These are phyloP conservation scores for Crepidotus variabilis DNA, from an alignment of 768 basidiomycete species.

Conservation along the genomic window DNA sequence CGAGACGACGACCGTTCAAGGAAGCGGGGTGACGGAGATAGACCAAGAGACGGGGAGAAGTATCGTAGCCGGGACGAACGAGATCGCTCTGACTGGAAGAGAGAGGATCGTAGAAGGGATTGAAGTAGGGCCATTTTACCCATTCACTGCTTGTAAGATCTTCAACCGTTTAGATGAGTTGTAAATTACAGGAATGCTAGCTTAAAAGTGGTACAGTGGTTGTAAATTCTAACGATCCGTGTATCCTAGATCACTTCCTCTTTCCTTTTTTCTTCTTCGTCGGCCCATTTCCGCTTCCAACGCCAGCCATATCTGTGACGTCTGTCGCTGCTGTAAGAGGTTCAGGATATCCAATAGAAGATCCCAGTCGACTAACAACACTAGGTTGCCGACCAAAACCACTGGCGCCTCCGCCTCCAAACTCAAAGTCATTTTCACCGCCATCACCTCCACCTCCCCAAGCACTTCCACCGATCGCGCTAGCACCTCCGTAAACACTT, in stretches of 20 bases:
- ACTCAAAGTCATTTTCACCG: neutral
- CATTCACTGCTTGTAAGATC: neutral
- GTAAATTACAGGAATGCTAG: neutral
- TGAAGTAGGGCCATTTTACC: neutral
- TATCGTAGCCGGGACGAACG: slow-evolving; percentile 3
- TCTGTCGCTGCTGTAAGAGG: slow-evolving; percentile 1
- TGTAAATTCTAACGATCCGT: neutral
- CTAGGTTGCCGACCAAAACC: slow-evolving; percentile 3
- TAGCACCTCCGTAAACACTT: neutral
- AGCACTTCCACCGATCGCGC: neutral
- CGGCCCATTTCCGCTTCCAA: slow-evolving; percentile 1
- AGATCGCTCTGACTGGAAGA: neutral
- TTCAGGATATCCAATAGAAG: neutral
- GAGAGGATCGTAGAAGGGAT: neutral
- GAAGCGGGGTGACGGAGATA: slow-evolving; percentile 18
- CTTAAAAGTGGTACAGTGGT: neutral
- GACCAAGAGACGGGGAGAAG: slow-evolving; percentile 8
- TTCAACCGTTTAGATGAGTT: neutral
- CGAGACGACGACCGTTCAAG: slow-evolving; percentile 25
- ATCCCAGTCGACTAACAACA: neutral
- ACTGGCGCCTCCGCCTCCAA: neutral
- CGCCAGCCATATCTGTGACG: slow-evolving; percentile 2
- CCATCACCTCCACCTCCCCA: neutral
- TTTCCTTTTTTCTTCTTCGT: slow-evolving; percentile 3
- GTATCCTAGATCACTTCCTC: neutral